Evolutionary conservation across 2,329 filamentous ascomycete species (phyloP).

Genomic region (Xylariaceae sp.): DNA sequence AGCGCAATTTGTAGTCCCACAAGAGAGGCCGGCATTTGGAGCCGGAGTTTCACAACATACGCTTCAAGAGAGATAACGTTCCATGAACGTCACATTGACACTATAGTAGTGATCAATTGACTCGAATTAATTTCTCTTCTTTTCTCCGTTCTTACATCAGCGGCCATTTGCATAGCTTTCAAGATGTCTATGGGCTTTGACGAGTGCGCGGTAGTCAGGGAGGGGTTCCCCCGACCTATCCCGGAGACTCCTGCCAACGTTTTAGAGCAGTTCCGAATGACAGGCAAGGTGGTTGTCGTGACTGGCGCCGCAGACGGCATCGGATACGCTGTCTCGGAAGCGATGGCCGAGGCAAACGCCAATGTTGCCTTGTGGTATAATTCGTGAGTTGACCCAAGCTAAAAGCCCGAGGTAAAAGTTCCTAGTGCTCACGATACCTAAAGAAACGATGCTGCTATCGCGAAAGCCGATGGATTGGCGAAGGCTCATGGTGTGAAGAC

Average conservation of each 20-base stretch:
- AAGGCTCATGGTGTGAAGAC: constrained; percentile 21
- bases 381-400: constrained; percentile 20
- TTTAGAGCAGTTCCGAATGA: constrained; percentile 28
- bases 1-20: no score
- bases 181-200: constrained; percentile 32
- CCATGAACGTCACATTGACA: no score
- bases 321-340: constrained; percentile 29
- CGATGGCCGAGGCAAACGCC: constrained; percentile 28
- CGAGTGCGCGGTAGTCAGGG: constrained; percentile 28
- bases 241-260: constrained; percentile 26
- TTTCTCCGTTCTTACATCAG: no score
- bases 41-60: no score
- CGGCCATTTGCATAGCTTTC: no score
- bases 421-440: neutral
- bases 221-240: constrained; percentile 27
- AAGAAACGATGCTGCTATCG: constrained; percentile 26
- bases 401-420: neutral
- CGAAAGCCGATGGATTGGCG: constrained; percentile 20
- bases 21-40: no score
- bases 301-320: constrained; percentile 31
- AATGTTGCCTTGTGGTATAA: constrained; percentile 30
- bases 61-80: no score
- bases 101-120: no score
- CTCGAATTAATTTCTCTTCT: no score
- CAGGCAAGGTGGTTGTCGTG: constrained; percentile 28